Percentiles rank a stretch among this genome's conserved stretches.
These are phyloP conservation scores for Gracilariopsis chorda DNA, from an alignment of 23 red algal genomes.

Conservation along the genomic window DNA sequence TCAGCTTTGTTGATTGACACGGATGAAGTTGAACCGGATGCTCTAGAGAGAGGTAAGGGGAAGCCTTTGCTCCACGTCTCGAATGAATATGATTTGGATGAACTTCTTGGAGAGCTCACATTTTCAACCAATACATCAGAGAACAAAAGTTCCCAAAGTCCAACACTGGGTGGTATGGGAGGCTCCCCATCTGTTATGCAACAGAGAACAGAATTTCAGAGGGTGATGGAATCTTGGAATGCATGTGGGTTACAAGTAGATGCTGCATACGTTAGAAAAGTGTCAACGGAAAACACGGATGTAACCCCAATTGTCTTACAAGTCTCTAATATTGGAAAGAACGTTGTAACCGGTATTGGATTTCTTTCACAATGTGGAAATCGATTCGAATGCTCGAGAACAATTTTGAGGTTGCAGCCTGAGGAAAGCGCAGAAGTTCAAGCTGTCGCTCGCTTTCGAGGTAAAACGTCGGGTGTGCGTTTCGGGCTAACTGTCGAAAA, in stretches of 20 bases:
- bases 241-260: slow-evolving; percentile 28
- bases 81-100: slow-evolving; percentile 54
- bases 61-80: not conserved
- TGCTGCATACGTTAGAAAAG: not conserved
- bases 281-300: not conserved
- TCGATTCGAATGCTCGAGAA: not conserved
- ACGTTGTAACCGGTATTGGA: not conserved
- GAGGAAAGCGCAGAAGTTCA: not conserved
- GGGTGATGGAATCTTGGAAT: slow-evolving; percentile 42
- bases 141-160: not conserved
- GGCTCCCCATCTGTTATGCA: not conserved
- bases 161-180: not conserved
- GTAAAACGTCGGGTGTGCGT: slow-evolving; percentile 31
- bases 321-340: slow-evolving; percentile 33
- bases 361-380: slow-evolving; percentile 29
- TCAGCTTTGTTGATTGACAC: not conserved
- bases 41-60: not conserved
- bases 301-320: slow-evolving; percentile 19
- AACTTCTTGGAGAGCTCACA: slow-evolving; percentile 22
- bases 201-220: not conserved
- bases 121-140: not conserved
- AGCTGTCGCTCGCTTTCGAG: slow-evolving; percentile 10
- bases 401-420: not conserved
- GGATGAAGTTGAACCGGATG: not conserved
- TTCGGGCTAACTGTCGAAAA: not conserved